These are phyloP conservation scores for Nitzschia palea DNA, from an alignment of 108 stramenopile genomes.

Conservation along the genomic window DNA sequence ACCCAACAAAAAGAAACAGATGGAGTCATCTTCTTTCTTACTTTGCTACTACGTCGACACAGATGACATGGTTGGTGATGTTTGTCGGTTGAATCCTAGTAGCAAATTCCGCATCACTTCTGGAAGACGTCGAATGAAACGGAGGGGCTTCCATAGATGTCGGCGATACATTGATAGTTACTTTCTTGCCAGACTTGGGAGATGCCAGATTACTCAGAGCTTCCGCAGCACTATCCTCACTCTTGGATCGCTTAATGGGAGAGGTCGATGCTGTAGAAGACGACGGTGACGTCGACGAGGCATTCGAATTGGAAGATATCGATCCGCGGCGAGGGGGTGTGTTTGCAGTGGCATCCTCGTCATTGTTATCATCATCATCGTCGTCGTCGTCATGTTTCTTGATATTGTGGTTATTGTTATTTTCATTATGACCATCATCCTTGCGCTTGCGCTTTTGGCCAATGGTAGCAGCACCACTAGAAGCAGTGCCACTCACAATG, in stretches of 20 bases:
- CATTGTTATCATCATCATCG: not conserved
- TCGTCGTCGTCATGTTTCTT: slow-evolving; percentile 7
- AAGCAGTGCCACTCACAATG: not conserved
- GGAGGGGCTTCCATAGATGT: no score
- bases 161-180: no score
- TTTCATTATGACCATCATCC: not conserved
- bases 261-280: not conserved
- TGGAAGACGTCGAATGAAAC: not conserved
- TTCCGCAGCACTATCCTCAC: slow-evolving; percentile 34
- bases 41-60: no score
- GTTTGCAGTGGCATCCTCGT: no score
- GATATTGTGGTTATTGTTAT: no score
- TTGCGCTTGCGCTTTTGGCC: slow-evolving; percentile 25
- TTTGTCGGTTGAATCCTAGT: slow-evolving; percentile 48
- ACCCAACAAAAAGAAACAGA: no score
- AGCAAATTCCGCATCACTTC: slow-evolving; percentile 48
- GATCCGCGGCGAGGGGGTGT: slow-evolving; percentile 1
- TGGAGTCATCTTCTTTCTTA: no score
- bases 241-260: slow-evolving; percentile 13
- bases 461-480: slow-evolving; percentile 1
- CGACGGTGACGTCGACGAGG: slow-evolving; percentile 1
- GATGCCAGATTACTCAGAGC: slow-evolving; percentile 23
- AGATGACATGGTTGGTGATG: no score
- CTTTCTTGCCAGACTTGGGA: not conserved
- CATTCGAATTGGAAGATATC: slow-evolving; percentile 1